Percentiles rank a stretch among this genome's conserved stretches.
Conservation (phyloP, 345 rosid genomes). For the Cardiospermum halicacabum region DNA sequence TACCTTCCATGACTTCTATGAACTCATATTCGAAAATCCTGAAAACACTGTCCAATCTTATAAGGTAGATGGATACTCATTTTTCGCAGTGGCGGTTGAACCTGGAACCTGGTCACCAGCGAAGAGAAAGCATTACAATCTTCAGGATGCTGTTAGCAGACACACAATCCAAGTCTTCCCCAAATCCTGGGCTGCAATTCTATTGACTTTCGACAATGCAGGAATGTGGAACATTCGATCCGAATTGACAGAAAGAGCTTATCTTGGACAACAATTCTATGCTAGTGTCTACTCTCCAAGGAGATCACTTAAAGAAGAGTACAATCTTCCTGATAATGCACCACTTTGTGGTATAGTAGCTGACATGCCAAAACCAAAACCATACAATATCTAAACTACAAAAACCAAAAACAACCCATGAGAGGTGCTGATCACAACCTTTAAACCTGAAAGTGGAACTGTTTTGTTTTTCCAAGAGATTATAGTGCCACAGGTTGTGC, state of each 20-base stretch:
- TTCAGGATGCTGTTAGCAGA: slow-evolving; percentile 80
- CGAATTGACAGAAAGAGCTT: slow-evolving; percentile 53
- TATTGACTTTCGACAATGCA: slow-evolving; percentile 79
- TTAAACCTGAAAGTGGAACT: background rate
- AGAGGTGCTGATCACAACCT: background rate
- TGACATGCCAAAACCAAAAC: slow-evolving; percentile 57
- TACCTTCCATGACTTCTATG: slow-evolving; percentile 68
- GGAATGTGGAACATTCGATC: slow-evolving; percentile 98
- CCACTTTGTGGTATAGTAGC: slow-evolving; percentile 54
- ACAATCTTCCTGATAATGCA: slow-evolving; percentile 63
- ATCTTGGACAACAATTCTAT: slow-evolving; percentile 76
- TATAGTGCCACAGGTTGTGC: background rate
- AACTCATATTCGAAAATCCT: slow-evolving; percentile 71
- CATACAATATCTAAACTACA: slow-evolving; percentile 33
- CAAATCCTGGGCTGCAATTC: slow-evolving; percentile 78
- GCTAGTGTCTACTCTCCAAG: slow-evolving; percentile 59
- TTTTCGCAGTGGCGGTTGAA: slow-evolving; percentile 73
- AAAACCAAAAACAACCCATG: no score
- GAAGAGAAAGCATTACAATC: slow-evolving; percentile 75
- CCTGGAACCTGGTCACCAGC: slow-evolving; percentile 73
- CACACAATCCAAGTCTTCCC: slow-evolving; percentile 85
- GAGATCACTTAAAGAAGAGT: slow-evolving; percentile 75
- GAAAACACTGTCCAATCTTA: slow-evolving; percentile 65
- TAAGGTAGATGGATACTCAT: slow-evolving; percentile 66
- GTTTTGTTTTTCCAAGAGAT: background rate